These are phyloP conservation scores for Cenchrus americanus DNA, from an alignment of 176 grass and related monocot genomes.

Conservation along the genomic window DNA sequence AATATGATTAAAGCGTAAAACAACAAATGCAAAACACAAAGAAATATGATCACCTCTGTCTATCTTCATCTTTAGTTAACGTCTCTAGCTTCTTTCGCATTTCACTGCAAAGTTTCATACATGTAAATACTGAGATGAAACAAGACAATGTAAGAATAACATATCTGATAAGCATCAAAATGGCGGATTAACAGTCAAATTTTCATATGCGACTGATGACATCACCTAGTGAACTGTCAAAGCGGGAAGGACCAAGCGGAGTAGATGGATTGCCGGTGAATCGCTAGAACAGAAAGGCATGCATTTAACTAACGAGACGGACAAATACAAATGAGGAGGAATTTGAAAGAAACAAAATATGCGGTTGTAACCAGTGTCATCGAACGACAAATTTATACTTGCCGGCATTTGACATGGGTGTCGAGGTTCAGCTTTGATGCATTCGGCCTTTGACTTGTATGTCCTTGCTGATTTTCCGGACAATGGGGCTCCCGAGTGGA, in stretches of 20 bases:
- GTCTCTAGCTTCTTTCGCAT: conserved; percentile 69
- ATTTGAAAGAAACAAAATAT: conserved; percentile 23
- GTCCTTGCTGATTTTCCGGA: conserved; percentile 64
- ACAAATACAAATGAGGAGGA: neutral
- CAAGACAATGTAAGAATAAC: conserved; percentile 32
- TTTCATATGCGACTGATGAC: conserved; percentile 17
- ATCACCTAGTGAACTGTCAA: conserved; percentile 93
- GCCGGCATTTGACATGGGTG: conserved; percentile 74
- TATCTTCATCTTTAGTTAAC: conserved; percentile 83
- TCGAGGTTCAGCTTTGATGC: conserved; percentile 54
- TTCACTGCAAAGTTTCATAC: conserved; percentile 63
- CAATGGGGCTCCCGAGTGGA: conserved; percentile 53
- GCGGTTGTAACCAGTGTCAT: conserved; percentile 12
- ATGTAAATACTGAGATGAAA: conserved; percentile 31
- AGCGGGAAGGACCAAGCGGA: conserved; percentile 65
- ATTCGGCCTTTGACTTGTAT: conserved; percentile 61
- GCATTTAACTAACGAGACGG: conserved; percentile 27
- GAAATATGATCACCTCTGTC: conserved; percentile 59
- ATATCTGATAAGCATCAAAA: conserved; percentile 13
- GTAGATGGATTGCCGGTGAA: conserved; percentile 74
- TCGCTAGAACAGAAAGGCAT: conserved; percentile 41
- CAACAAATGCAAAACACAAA: conserved; percentile 22
- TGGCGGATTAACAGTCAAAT: conserved; percentile 17
- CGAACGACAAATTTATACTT: conserved; percentile 43
- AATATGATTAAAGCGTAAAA: conserved; percentile 20